These are phyloP conservation scores for Dactylonectria macrodidyma DNA, from an alignment of 2,329 filamentous ascomycete genomes.

Conservation along the genomic window DNA sequence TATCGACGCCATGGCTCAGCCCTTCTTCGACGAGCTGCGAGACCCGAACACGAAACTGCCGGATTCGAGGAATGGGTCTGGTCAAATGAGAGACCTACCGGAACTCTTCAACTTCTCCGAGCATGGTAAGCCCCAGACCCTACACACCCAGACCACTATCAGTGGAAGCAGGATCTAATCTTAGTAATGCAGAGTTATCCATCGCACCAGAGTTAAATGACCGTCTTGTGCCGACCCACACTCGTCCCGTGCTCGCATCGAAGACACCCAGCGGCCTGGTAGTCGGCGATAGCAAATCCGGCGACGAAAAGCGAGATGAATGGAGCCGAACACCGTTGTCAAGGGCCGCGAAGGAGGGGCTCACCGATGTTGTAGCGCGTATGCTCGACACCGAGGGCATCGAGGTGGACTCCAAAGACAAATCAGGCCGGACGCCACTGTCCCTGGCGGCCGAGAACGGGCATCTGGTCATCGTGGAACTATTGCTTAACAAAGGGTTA, in stretches of 20 bases:
- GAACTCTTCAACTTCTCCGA: constrained; percentile 92
- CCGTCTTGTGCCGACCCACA: constrained; percentile 88
- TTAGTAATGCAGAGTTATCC: constrained; percentile 81
- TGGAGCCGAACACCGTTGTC: neutral
- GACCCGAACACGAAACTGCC: constrained; percentile 91
- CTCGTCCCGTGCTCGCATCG: constrained; percentile 79
- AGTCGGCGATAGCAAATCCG: too few species aligned
- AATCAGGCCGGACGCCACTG: neutral
- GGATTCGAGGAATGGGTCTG: constrained; percentile 91
- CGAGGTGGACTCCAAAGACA: neutral
- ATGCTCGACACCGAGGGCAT: neutral
- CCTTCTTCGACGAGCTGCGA: constrained; percentile 97
- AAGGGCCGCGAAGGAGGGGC: constrained; percentile 7
- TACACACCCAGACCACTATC: too few species aligned
- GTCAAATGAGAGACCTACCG: constrained; percentile 85
- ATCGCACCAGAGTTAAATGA: constrained; percentile 91
- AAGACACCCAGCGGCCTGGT: too few species aligned
- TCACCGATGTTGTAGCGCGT: neutral
- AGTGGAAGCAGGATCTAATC: constrained; percentile 49
- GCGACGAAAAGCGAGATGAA: too few species aligned
- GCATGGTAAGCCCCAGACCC: constrained; percentile 76
- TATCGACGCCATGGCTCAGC: constrained; percentile 97
- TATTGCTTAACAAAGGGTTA: neutral
- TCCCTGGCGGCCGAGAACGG: neutral
- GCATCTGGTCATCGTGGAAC: neutral